Evolutionary conservation across 192 early-diverging fungal genomes (phyloP).

Genomic region (Coemansia sp.): DNA sequence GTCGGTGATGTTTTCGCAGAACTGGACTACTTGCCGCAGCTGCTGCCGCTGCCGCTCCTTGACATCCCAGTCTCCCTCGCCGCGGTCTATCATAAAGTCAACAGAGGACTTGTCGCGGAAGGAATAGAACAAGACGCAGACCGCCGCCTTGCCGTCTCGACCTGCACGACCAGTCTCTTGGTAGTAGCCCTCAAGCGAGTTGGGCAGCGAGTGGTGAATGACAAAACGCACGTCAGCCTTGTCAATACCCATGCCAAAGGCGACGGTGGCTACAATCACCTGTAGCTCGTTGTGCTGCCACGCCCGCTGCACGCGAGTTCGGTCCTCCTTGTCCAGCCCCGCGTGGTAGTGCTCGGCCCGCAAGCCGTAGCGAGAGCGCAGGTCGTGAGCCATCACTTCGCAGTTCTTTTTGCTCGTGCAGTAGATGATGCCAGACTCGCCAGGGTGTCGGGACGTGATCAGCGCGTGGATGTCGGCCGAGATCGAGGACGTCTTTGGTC

Average conservation of each 20-base stretch:
- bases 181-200: conserved; percentile 93
- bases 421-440: conserved; percentile 92
- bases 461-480: conserved; percentile 76
- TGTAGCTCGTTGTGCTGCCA: conserved; percentile 78
- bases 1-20: conserved; percentile 84
- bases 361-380: conserved; percentile 64
- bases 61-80: conserved; percentile 79
- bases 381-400: conserved; percentile 76
- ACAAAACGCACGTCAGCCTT: conserved; percentile 96
- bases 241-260: conserved; percentile 99
- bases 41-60: conserved; percentile 76
- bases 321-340: conserved; percentile 77
- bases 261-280: conserved; percentile 94
- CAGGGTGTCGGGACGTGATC: conserved; percentile 63
- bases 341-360: conserved; percentile 86
- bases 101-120: conserved; percentile 75
- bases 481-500: conserved; percentile 61
- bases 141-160: conserved; percentile 82
- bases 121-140: conserved; percentile 84
- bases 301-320: conserved; percentile 71
- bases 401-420: conserved; percentile 77
- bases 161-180: conserved; percentile 97
- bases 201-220: conserved; percentile 88
- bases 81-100: conserved; percentile 76
- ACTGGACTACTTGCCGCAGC: conserved; percentile 69